phyloP scores from a whole-genome alignment of 345 rosid species.

The Boechera stricta region DNA sequence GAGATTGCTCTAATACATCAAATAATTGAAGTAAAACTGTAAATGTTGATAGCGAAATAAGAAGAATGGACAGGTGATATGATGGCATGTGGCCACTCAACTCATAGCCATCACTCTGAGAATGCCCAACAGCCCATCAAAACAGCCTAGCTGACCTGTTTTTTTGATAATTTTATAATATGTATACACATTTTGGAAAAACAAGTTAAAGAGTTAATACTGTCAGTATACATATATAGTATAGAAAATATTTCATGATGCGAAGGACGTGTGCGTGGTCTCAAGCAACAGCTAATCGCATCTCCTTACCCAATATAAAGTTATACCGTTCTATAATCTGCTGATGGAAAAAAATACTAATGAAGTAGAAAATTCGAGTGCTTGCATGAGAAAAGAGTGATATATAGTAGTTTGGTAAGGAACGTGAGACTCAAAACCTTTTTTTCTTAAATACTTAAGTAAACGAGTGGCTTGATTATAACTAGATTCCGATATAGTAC shows the following conservation, averaged over 20 bases:
- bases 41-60: constrained; percentile 27
- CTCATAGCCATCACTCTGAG: constrained; percentile 29
- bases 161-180: constrained; percentile 13
- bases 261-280: constrained; percentile 30
- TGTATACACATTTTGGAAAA: constrained; percentile 7
- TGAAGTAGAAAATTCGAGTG: constrained; percentile 11
- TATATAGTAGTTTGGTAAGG: background rate
- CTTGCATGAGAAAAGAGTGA: background rate
- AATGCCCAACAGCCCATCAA: constrained; percentile 15
- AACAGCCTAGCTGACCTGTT: constrained; percentile 26
- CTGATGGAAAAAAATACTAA: background rate
- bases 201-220: background rate
- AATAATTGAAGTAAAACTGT: constrained; percentile 7
- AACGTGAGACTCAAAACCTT: constrained; percentile 19
- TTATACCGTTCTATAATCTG: background rate
- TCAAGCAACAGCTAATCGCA: constrained; percentile 23
- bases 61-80: constrained; percentile 26
- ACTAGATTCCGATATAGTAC: constrained; percentile 6
- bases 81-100: constrained; percentile 25
- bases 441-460: background rate
- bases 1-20: constrained; percentile 17
- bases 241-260: constrained; percentile 1
- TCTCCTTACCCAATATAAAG: background rate
- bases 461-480: constrained; percentile 14
- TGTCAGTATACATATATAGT: constrained; percentile 21